Percentiles rank a stretch among this genome's conserved stretches.
Conservation (phyloP, 2,329 filamentous ascomycete genomes). For the Sporothrix mexicana region DNA sequence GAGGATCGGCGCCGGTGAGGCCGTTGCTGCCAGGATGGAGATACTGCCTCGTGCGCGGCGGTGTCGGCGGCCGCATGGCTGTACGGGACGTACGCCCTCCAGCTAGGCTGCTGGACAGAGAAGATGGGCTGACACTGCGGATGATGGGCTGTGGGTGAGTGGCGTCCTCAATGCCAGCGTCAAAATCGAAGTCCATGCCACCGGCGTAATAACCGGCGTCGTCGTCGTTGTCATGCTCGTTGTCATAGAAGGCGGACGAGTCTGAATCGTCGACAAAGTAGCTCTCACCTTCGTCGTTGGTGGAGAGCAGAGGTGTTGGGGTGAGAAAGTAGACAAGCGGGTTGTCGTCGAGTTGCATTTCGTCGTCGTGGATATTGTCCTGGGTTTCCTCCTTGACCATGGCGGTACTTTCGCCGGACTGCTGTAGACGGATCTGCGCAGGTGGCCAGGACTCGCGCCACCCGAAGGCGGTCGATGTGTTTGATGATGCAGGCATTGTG, state of each 20-base stretch:
- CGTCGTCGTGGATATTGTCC: conserved; percentile 47
- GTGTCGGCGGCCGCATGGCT: conserved; percentile 49
- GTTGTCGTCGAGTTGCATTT: conserved; percentile 52
- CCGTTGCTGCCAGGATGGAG: conserved; percentile 39
- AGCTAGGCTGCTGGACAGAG: conserved; percentile 54
- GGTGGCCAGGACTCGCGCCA: conserved; percentile 58
- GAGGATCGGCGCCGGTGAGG: neutral
- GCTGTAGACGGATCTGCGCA: conserved; percentile 55
- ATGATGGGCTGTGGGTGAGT: conserved; percentile 54
- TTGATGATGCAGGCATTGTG: conserved; percentile 45
- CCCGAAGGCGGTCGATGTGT: neutral
- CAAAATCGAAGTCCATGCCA: conserved; percentile 57
- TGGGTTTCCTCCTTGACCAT: conserved; percentile 40
- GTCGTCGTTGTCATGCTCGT: conserved; percentile 48
- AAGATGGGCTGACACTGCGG: conserved; percentile 63
- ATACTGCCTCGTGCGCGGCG: conserved; percentile 39
- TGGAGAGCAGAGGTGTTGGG: conserved; percentile 49
- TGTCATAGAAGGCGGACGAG: conserved; percentile 49
- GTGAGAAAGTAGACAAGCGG: conserved; percentile 64
- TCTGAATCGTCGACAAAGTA: conserved; percentile 42
- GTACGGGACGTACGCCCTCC: conserved; percentile 48
- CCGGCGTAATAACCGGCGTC: conserved; percentile 45
- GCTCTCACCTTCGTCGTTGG: conserved; percentile 46
- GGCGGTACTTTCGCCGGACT: conserved; percentile 48
- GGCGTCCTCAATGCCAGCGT: conserved; percentile 63